These are phyloP conservation scores for Aegilops sharonensis DNA, from an alignment of 176 grass and related monocot species.

Conservation along the genomic window DNA sequence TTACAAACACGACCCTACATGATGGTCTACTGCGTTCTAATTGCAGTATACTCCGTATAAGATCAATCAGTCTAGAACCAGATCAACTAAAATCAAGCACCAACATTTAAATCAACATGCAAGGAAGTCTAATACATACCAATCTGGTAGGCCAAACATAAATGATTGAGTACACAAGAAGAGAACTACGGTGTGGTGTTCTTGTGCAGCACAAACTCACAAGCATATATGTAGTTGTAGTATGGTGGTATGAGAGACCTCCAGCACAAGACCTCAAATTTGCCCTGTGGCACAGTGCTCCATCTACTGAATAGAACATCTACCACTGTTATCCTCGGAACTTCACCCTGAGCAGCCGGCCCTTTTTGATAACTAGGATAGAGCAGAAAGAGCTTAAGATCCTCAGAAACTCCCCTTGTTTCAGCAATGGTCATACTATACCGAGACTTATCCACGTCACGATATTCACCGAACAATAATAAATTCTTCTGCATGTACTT, in stretches of 20 bases:
- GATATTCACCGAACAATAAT: background rate
- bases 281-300: background rate
- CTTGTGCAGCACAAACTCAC: background rate
- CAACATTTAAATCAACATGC: background rate
- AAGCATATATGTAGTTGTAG: background rate
- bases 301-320: too few species aligned
- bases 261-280: background rate
- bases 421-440: background rate
- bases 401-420: background rate
- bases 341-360: background rate
- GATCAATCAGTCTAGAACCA: background rate
- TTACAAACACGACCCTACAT: background rate
- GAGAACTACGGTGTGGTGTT: background rate
- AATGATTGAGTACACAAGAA: background rate
- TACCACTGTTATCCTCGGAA: background rate
- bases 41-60: background rate
- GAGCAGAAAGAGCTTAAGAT: background rate
- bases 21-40: background rate
- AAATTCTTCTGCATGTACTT: background rate
- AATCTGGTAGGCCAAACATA: background rate
- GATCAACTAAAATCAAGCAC: background rate
- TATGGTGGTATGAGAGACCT: background rate
- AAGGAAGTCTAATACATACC: background rate
- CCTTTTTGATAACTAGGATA: background rate
- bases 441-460: background rate